phyloP scores from a whole-genome alignment of 768 basidiomycete species.

The Pulveroboletus sp. region DNA sequence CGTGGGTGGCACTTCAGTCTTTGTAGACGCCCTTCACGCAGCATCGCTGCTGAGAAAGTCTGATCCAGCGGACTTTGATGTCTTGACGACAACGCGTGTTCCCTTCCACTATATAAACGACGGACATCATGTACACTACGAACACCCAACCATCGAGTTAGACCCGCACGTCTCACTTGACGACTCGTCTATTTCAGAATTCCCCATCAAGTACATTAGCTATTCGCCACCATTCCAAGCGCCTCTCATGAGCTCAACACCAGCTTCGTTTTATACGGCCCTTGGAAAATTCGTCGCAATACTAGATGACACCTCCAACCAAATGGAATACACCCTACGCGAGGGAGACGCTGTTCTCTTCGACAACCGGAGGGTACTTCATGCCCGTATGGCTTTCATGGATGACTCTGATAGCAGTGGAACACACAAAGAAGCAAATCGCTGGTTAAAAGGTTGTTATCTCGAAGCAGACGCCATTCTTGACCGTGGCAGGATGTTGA shows the following conservation, averaged over 20 bases:
- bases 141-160: constrained; percentile 76
- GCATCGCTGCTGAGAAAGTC: constrained; percentile 47
- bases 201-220: constrained; percentile 63
- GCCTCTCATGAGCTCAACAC: constrained; percentile 52
- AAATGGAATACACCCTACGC: constrained; percentile 58
- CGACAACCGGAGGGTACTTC: constrained; percentile 86
- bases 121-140: constrained; percentile 70
- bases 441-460: constrained; percentile 92
- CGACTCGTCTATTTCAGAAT: constrained; percentile 3
- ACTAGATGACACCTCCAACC: constrained; percentile 47
- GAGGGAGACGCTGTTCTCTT: constrained; percentile 90
- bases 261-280: constrained; percentile 55
- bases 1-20: constrained; percentile 76
- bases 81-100: constrained; percentile 62
- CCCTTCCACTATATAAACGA: constrained; percentile 90
- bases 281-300: constrained; percentile 55
- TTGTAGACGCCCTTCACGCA: constrained; percentile 74
- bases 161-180: constrained; percentile 20
- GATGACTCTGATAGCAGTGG: constrained; percentile 30
- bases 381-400: constrained; percentile 79
- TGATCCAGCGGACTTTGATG: constrained; percentile 48
- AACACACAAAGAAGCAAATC: constrained; percentile 43
- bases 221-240: constrained; percentile 97
- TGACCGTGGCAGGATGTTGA: constrained; percentile 55
- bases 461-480: constrained; percentile 61